phyloP scores from a whole-genome alignment of 2,329 filamentous ascomycete species.

The Aquanectria penicillioides region DNA sequence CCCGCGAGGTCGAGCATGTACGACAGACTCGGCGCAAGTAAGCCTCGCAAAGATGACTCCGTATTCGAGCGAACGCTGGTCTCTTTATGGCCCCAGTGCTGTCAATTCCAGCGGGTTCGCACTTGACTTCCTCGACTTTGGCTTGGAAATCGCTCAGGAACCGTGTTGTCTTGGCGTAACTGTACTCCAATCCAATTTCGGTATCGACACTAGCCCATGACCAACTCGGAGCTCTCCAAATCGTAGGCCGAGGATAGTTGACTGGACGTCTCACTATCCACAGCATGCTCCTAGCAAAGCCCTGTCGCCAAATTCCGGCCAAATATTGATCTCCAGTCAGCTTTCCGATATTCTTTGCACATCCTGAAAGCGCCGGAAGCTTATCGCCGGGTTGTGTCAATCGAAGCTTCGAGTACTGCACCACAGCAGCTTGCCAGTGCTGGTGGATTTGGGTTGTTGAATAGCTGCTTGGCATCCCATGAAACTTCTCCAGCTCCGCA shows the following conservation, averaged over 20 bases:
- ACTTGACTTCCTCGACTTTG: neutral
- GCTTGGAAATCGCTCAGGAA: neutral
- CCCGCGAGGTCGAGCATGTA: neutral
- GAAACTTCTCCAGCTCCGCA: neutral
- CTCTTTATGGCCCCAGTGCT: neutral
- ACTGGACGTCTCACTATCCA: neutral
- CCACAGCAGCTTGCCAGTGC: conserved; percentile 4
- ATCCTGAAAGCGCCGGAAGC: conserved; percentile 11
- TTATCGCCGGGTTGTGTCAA: conserved; percentile 1
- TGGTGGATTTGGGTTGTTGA: neutral
- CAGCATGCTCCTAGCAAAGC: neutral
- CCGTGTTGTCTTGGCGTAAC: neutral
- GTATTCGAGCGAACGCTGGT: neutral
- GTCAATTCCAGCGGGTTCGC: neutral
- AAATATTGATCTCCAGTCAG: neutral
- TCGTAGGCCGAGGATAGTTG: neutral
- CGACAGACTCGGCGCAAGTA: neutral
- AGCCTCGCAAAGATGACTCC: neutral
- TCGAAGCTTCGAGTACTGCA: conserved; percentile 4
- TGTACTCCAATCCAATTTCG: neutral
- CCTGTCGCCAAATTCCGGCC: conserved; percentile 3
- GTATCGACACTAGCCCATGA: conserved; percentile 20
- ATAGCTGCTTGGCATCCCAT: neutral
- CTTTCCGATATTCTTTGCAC: neutral
- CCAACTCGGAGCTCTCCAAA: conserved; percentile 14